phyloP scores from a whole-genome alignment of 495 filamentous ascomycete species.

The Hypoxylon rickii region DNA sequence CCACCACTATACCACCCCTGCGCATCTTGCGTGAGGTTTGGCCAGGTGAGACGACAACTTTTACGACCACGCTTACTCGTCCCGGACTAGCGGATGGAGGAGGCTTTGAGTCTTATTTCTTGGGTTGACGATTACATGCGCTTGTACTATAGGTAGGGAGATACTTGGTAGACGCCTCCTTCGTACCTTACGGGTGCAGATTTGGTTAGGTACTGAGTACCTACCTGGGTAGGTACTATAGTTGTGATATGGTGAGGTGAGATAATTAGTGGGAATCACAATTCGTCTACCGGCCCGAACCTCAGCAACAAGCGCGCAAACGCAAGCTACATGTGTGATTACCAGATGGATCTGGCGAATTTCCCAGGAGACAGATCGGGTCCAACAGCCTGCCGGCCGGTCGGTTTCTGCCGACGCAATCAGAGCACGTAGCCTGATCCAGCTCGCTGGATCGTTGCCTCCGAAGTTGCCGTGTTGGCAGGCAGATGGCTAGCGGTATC shows the following conservation, averaged over 20 bases:
- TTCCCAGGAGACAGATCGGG: conserved; percentile 16
- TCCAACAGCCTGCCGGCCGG: conserved; percentile 23
- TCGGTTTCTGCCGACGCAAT: conserved; percentile 33
- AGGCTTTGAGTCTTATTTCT: neutral
- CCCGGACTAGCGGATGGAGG: neutral
- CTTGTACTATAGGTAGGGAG: too few species aligned
- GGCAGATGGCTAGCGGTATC: neutral
- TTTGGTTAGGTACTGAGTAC: neutral
- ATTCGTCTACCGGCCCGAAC: too few species aligned
- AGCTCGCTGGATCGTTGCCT: conserved; percentile 20
- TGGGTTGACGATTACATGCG: too few species aligned
- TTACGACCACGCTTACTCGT: neutral
- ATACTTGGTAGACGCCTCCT: too few species aligned
- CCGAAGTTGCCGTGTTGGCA: conserved; percentile 10
- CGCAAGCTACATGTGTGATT: too few species aligned
- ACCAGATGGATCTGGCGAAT: neutral
- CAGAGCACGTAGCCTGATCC: conserved; percentile 21
- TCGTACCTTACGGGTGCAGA: neutral
- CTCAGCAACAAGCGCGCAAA: conserved; percentile 1
- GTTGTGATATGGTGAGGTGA: too few species aligned
- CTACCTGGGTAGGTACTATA: neutral
- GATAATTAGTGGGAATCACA: too few species aligned
- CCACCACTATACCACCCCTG: too few species aligned
- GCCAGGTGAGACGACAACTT: too few species aligned
- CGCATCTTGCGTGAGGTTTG: too few species aligned